These are phyloP conservation scores for Rhinocladiella mackenziei DNA, from an alignment of 2,329 filamentous ascomycete species.

Conservation along the genomic window DNA sequence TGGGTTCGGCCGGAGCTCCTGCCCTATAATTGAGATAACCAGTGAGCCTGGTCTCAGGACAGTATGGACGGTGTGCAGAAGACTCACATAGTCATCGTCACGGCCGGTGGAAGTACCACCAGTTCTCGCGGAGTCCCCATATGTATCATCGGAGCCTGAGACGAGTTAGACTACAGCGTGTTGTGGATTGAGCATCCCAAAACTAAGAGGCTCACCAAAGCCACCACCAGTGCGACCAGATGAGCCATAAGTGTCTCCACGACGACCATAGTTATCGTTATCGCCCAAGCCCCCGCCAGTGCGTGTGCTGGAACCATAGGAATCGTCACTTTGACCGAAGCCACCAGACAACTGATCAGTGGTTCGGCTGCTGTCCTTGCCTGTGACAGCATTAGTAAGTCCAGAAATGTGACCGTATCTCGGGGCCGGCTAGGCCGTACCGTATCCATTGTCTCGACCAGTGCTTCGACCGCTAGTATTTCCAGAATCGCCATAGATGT, in stretches of 20 bases:
- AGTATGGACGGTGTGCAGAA: background rate
- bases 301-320: constrained; percentile 4
- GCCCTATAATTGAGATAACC: background rate
- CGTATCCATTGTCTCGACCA: constrained; percentile 12
- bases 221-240: constrained; percentile 12
- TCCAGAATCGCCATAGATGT: constrained; percentile 7
- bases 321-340: constrained; percentile 11
- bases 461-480: constrained; percentile 11
- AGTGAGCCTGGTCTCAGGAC: background rate
- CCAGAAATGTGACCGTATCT: background rate
- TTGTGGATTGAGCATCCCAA: background rate
- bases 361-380: constrained; percentile 9
- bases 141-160: constrained; percentile 20
- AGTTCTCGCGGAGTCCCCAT: constrained; percentile 19
- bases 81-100: constrained; percentile 22
- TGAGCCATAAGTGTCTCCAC: constrained; percentile 5
- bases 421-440: too few species aligned
- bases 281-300: constrained; percentile 3
- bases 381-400: background rate
- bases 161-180: constrained; percentile 1
- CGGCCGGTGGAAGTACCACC: constrained; percentile 19
- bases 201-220: constrained; percentile 1
- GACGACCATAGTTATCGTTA: constrained; percentile 5
- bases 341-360: constrained; percentile 6
- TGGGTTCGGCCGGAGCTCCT: constrained; percentile 22